These are phyloP conservation scores for Trichophaea hybrida DNA, from an alignment of 2,329 filamentous ascomycete genomes.

Conservation along the genomic window DNA sequence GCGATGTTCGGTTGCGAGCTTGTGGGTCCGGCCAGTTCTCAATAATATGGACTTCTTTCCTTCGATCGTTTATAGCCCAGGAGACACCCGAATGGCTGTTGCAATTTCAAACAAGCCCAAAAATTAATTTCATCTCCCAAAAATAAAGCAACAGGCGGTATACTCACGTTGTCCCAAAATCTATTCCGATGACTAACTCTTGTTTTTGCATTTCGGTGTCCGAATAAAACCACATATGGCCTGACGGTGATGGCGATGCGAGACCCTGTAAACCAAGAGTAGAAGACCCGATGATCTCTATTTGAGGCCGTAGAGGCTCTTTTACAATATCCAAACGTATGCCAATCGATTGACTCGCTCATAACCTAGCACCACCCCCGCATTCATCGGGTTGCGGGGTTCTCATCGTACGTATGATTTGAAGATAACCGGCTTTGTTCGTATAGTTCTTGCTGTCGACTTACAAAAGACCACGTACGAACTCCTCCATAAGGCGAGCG, in stretches of 20 bases:
- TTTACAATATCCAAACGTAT: not conserved
- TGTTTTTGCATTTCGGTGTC: not conserved
- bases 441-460: not conserved
- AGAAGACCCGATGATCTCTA: not conserved
- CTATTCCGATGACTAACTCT: not conserved
- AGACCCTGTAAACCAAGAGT: not conserved
- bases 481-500: not conserved
- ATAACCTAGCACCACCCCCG: no score
- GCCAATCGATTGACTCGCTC: no score
- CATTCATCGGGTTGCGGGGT: no score
- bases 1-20: not conserved
- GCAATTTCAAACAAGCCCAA: not conserved
- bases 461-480: not conserved
- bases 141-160: no score
- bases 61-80: not conserved
- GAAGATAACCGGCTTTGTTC: not conserved
- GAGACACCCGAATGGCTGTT: not conserved
- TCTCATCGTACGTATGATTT: no score
- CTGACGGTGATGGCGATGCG: not conserved
- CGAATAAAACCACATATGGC: not conserved
- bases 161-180: not conserved
- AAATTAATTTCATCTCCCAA: not conserved
- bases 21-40: not conserved
- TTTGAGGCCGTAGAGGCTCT: not conserved
- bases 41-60: not conserved